Evolutionary conservation across 139 green algal genomes (phyloP).

Genomic region (Tetradesmus lagerheimii): DNA sequence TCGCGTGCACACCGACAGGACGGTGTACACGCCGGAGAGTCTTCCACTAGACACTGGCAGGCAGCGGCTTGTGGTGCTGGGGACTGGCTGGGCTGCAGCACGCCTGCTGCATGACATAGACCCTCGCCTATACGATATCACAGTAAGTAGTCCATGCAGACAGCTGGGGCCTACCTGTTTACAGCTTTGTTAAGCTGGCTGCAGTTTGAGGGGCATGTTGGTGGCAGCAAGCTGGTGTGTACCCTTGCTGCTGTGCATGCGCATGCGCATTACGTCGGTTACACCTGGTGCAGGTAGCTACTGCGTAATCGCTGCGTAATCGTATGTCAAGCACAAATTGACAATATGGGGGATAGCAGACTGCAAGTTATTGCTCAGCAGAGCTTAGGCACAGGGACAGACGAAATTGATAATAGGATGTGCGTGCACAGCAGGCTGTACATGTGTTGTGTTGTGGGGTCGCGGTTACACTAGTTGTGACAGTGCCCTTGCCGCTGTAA

Average conservation of each 20-base stretch:
- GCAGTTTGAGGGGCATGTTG: neutral
- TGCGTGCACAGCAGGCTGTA: too few species aligned
- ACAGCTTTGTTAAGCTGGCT: too few species aligned
- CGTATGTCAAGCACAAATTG: too few species aligned
- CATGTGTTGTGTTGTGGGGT: too few species aligned
- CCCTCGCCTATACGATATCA: conserved; percentile 80
- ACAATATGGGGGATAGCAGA: too few species aligned
- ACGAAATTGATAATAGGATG: too few species aligned
- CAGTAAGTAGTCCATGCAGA: conserved; percentile 56
- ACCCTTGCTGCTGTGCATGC: neutral
- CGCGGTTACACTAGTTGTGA: too few species aligned
- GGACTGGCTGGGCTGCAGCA: conserved; percentile 85
- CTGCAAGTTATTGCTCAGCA: too few species aligned
- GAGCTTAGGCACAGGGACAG: too few species aligned
- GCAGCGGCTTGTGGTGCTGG: conserved; percentile 81
- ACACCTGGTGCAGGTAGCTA: neutral
- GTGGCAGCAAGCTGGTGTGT: neutral
- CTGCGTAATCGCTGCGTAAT: too few species aligned
- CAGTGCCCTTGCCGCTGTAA: too few species aligned
- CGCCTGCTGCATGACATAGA: conserved; percentile 82
- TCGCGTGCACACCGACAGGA: neutral
- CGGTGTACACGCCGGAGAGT: neutral
- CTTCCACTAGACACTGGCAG: conserved; percentile 34
- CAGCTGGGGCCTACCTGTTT: too few species aligned
- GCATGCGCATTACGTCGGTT: neutral